Evolutionary conservation across 106 monocot species (phyloP), one percentile per base, ranked within the genome.

Genomic region (Dendrobium chrysotoxum): DNA sequence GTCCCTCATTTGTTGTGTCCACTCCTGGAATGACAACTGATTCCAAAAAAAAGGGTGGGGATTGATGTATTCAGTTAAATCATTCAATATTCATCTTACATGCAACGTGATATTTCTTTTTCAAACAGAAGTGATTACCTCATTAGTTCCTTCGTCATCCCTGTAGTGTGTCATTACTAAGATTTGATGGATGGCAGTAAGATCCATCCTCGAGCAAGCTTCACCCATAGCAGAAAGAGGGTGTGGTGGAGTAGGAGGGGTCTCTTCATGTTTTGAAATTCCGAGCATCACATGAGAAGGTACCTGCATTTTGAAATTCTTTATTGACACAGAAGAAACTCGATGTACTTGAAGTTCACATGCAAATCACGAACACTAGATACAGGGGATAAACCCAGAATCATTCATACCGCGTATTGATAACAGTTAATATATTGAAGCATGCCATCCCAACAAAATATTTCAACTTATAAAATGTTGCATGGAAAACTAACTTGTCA

Each of bases 201-300:
- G 86, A 78, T 99, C 98, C 90, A 95, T 95, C 81, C 98, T 89
- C 12, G 95, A 92, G 76, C 98, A 99, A 45, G 98, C 98, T 79
- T 95, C 95, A 8, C 92, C 95, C 91, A 99, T 86, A 7, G 90
- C 90, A 57, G 96, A 97, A 50, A 94, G 82, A 31, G 88, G 86
- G 41, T 87, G 92, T 11, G 85, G 91, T 21, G 88, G 88, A 42
- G 81, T 79, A 5, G 83, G 81, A 55, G 87, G 86, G 30, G 85
- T 81, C 84, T 93, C 90, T 73, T 91, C 94, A 25, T 67, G 83
- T 81, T 92, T 94, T 81, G 81, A 78, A 66, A 98, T 89, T 3
- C 92, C 92, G 30, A 95, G 81, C 97, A 95, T 91, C 86, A 89
- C 91, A 84, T 98, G 82, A 67, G 97, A 98, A 38, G 97, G 94